phyloP scores from a whole-genome alignment of 2,329 filamentous ascomycete species.

The Hymenotorrendiella dingleyae region DNA sequence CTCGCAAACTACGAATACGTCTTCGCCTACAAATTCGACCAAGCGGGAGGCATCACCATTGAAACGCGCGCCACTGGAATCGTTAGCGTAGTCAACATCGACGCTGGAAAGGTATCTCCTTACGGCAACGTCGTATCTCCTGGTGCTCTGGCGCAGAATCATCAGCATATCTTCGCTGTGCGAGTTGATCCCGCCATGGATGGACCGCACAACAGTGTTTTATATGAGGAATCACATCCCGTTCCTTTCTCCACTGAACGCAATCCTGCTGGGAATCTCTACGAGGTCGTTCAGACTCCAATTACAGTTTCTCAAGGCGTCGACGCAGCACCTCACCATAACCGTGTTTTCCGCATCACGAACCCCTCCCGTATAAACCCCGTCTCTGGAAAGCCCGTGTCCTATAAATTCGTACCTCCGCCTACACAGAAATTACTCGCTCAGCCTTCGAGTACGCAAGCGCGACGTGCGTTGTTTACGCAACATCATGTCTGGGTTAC shows the following conservation, averaged over 20 bases:
- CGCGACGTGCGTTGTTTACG: slow-evolving; percentile 85
- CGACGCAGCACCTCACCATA: slow-evolving; percentile 40
- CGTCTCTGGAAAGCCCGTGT: slow-evolving; percentile 73
- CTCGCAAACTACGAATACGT: slow-evolving; percentile 69
- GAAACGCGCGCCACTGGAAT: slow-evolving; percentile 63
- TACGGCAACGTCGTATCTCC: slow-evolving; percentile 57
- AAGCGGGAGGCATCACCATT: slow-evolving; percentile 53
- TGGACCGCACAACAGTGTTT: slow-evolving; percentile 45
- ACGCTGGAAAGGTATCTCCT: slow-evolving; percentile 43
- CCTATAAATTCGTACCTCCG: slow-evolving; percentile 81
- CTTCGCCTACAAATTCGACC: slow-evolving; percentile 59
- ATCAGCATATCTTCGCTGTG: slow-evolving; percentile 52
- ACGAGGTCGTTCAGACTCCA: slow-evolving; percentile 39
- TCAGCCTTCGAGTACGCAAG: slow-evolving; percentile 75
- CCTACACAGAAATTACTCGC: slow-evolving; percentile 77
- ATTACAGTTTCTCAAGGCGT: slow-evolving; percentile 36
- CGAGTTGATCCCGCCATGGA: slow-evolving; percentile 53
- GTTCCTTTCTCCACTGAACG: slow-evolving; percentile 38
- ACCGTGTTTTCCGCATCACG: slow-evolving; percentile 79
- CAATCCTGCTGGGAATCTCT: slow-evolving; percentile 49
- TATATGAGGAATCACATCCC: slow-evolving; percentile 48
- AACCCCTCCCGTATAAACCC: slow-evolving; percentile 77
- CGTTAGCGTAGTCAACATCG: slow-evolving; percentile 48
- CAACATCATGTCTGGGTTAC: slow-evolving; percentile 85
- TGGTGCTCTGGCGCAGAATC: slow-evolving; percentile 53